A percentile compares a stretch with the other conserved stretches of the same genome.
Evolutionary conservation across 2,329 filamentous ascomycete species (phyloP).

Genomic region (Basipetospora chlamydospora): DNA sequence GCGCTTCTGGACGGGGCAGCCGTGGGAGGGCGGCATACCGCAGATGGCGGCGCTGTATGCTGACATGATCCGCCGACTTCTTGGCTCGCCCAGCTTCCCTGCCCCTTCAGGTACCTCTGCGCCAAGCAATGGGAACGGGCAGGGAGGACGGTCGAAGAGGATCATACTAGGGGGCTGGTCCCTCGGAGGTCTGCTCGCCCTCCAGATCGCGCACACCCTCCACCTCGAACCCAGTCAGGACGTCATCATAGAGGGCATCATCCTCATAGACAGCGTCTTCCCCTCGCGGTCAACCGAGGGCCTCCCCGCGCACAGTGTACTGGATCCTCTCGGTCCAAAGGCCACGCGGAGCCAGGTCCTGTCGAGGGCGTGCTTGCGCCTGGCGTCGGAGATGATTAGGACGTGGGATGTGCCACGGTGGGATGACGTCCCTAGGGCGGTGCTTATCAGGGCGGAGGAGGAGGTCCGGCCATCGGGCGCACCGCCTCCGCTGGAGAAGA

Average conservation of each 20-base stretch:
- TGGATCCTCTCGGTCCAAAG: conserved; percentile 13
- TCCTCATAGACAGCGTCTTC: conserved; percentile 35
- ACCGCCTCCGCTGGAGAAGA: conserved; percentile 7
- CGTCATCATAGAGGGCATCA: conserved; percentile 30
- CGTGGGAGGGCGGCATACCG: conserved; percentile 35
- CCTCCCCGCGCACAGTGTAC: conserved; percentile 7
- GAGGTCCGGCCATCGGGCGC: conserved; percentile 15
- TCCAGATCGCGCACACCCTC: conserved; percentile 27
- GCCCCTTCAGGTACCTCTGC: not conserved
- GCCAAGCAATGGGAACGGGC: not conserved
- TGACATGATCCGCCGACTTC: conserved; percentile 23
- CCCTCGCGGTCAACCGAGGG: conserved; percentile 5
- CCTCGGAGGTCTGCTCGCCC: conserved; percentile 34
- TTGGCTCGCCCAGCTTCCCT: conserved; percentile 17
- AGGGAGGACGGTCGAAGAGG: not conserved
- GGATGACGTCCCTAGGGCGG: conserved; percentile 15
- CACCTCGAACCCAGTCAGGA: conserved; percentile 13
- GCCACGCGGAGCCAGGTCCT: conserved; percentile 20
- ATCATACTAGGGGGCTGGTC: conserved; percentile 43
- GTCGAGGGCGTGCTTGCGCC: conserved; percentile 23
- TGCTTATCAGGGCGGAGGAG: conserved; percentile 31
- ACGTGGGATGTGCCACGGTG: conserved; percentile 26
- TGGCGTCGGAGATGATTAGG: conserved; percentile 24
- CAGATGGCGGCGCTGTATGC: conserved; percentile 41
- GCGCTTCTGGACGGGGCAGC: conserved; percentile 28